A percentile compares a stretch with the other conserved stretches of the same genome.
These are phyloP conservation scores for Naganishia vishniacii DNA, from an alignment of 768 basidiomycete genomes.

Conservation along the genomic window DNA sequence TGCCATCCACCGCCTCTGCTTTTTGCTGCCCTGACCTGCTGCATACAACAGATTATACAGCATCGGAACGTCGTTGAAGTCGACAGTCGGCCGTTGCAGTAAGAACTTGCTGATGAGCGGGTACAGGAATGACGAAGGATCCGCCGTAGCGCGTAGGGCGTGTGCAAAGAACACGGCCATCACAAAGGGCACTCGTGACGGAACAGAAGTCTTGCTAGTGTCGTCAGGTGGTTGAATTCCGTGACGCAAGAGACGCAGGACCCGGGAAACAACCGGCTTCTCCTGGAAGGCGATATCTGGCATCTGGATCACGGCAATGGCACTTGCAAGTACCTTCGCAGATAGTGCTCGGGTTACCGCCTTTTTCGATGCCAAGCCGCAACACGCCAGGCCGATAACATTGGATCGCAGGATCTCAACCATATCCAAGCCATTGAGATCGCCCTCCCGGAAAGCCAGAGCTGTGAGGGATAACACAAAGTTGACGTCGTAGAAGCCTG, in stretches of 20 bases:
- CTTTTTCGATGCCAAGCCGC: constrained; percentile 66
- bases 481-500: constrained; percentile 68
- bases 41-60: constrained; percentile 83
- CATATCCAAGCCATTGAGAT: constrained; percentile 64
- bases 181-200: constrained; percentile 66
- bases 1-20: constrained; percentile 84
- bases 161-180: constrained; percentile 77
- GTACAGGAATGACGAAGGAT: constrained; percentile 82
- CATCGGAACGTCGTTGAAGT: constrained; percentile 79
- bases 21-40: constrained; percentile 69
- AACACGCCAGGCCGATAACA: constrained; percentile 65
- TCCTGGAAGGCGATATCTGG: constrained; percentile 64
- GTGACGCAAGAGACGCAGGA: constrained; percentile 64
- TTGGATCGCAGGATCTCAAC: constrained; percentile 80
- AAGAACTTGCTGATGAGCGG: constrained; percentile 80
- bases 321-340: constrained; percentile 58
- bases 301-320: constrained; percentile 63
- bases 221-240: constrained; percentile 42
- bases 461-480: constrained; percentile 67
- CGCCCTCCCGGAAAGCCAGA: constrained; percentile 59
- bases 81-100: constrained; percentile 77
- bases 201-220: constrained; percentile 38
- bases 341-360: constrained; percentile 59
- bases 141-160: constrained; percentile 72
- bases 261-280: constrained; percentile 64